Percentiles rank a stretch among this genome's conserved stretches.
Conservation (phyloP, 1,284 basidiomycete species). For the Fistulinella staudtii region DNA sequence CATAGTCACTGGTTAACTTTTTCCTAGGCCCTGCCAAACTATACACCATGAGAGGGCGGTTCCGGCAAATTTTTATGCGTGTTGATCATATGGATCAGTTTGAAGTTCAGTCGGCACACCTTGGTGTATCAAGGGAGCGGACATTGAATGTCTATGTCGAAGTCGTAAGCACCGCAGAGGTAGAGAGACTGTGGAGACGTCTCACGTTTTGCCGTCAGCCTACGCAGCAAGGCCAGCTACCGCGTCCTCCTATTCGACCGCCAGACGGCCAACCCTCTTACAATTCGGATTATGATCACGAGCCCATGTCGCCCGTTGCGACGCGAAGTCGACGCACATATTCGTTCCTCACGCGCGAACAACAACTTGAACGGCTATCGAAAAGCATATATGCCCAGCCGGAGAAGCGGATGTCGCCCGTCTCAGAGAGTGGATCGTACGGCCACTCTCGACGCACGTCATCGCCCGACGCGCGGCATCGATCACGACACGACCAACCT, state of each 20-base stretch:
- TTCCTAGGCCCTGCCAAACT: constrained; percentile 62
- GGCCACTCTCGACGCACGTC: constrained; percentile 13
- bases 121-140: constrained; percentile 43
- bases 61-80: constrained; percentile 65
- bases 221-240: constrained; percentile 27
- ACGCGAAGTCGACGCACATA: constrained; percentile 6
- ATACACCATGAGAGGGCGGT: constrained; percentile 63
- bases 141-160: constrained; percentile 50
- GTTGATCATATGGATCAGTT: constrained; percentile 49
- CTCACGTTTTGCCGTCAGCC: constrained; percentile 23
- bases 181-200: not conserved
- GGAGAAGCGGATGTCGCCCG: constrained; percentile 13
- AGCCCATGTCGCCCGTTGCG: constrained; percentile 7
- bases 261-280: constrained; percentile 12
- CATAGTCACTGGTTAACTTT: constrained; percentile 4
- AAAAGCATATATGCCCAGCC: constrained; percentile 16
- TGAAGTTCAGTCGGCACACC: constrained; percentile 43
- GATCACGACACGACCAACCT: constrained; percentile 1
- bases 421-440: constrained; percentile 19
- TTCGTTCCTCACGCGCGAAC: constrained; percentile 22
- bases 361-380: constrained; percentile 27
- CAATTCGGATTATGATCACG: constrained; percentile 17
- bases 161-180: constrained; percentile 34
- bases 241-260: constrained; percentile 24
- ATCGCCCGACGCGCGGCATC: constrained; percentile 9